Base-by-base conservation (phyloP, 495 filamentous ascomycete species). In the Echria macrotheca region DNA sequence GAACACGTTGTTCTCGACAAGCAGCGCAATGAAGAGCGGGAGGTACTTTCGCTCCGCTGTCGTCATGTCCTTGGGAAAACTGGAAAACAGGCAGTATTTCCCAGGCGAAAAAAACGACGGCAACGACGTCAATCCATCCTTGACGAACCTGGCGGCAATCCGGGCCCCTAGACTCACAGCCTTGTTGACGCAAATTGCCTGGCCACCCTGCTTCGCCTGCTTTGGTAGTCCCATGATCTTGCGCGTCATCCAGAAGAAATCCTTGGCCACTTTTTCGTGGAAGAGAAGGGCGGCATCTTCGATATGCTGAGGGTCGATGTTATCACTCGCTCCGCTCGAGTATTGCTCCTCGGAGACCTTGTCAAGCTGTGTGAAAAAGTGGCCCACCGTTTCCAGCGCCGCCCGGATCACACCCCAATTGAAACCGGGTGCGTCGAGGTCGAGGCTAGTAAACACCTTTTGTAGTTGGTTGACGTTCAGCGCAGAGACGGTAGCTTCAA, bases 201-300 rank as follows among this genome's bases (percentile, higher is more conserved):
- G 69, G n/a, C 61, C 53, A 42, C 40, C 56, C 25, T 64, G 48
- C 39, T 50, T 49, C 6, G 28, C 55, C 42, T 42, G 39, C 15
- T 29, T 43, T 24, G 51, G 59, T 5, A 69, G 52, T 0, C 44
- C 50, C 15, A 69, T 32, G 10, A 63, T 47, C 3, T 56, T 62
- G n/a, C 70, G 66, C 31, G 57, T 41, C 65, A 75, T 67, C 46
- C 61, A 65, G 47, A 74, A 70, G 29, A 72, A 67, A 19, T 61
- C 65, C 7, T 55, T 58, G 25, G 63, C 54, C 28, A 73, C 44
- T 35, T 64, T 66, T 19, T 66, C 66, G 22, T 73, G 64, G 39
- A 76, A 46, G 42, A 71, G 36, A 44, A 71, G 53, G 5, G 74
- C 59, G 8, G 73, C 71, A 47, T 75, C 70, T 23, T 74, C 71